Evolutionary conservation across 2,329 filamentous ascomycete species (phyloP), one percentile per base, ranked within the genome.

Genomic region (Fusarium zealandicum): DNA sequence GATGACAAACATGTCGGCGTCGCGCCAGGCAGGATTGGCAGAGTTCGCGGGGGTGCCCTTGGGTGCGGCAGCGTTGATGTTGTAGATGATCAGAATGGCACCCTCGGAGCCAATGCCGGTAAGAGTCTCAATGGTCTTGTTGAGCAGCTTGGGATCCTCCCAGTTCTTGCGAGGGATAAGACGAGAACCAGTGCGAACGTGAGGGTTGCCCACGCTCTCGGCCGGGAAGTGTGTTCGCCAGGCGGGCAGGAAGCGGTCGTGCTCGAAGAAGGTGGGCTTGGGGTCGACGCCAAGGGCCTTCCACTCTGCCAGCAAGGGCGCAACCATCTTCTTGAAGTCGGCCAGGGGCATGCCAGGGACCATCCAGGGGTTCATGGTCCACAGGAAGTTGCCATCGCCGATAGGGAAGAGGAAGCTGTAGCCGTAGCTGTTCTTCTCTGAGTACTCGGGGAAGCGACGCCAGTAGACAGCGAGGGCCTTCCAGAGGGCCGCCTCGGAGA

Each of bases 21-120:
- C 70, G n/a, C 80, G 70, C 78, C 79, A 82, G 1, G 78, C 79
- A 1, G 78, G 79, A 44, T 75, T 75, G n/a, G 74, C 66, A 6
- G 75, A 70, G 16, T 73, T 76, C 33, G 68, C 64, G 9, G 69
- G 47, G 1, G 63, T 59, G 33, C 50, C 39, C 5, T 53, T 44
- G 13, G 57, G 60, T 25, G 39, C 52, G n/a, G 54, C 63, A 3
- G 55, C 64, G 46, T 65, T 64, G 48, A 65, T 54, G 58, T 67
- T 55, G 55, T 67, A 67, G 48, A 59, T 52, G n/a, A 67, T 53
- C 6, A 65, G 51, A 43, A 64, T 56, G n/a, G 63, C 54, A 11
- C 63, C 66, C 7, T 68, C 63, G 31, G 62, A 56, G 7, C 64
- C 63, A 10, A 64, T 54, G 8, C 47, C 39, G 20, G 57, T 63